Base-by-base conservation (phyloP, 441 rosid species). In the Pelargonium citronellum region DNA sequence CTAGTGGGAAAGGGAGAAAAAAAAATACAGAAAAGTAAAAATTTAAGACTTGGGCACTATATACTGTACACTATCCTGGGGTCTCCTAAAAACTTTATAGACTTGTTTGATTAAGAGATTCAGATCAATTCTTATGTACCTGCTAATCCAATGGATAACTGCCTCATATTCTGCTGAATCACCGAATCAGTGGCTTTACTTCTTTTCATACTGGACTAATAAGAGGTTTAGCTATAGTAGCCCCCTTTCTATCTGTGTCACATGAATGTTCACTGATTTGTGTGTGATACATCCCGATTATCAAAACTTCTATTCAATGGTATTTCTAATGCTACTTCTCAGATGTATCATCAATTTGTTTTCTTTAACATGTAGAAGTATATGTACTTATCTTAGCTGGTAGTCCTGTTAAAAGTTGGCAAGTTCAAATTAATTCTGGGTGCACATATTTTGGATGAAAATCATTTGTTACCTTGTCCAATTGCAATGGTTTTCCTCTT, bases 331-430 rank as follows among this genome's bases (percentile, higher is more conserved):
- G 46, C 67, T 64, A 37, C 46, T 37, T 64, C 46, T 30, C 15
- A 61, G 37, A 11, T 61, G 65, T 27, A 22, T 61, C 65, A 10
- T 61, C 22, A 61, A 10, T 61, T 22, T 61, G 65, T 22, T 61
- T 3, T 22, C 15, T n/a, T 11, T 61, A n/a, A 61, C 37, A 10
- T 61, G 37, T 61, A 24, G 65, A 61, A 24, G 65, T 37, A 24
- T 11, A 10, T 61, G 15, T 61, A 16, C 39, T 22, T 22, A 24
- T 60, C 13, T 61, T 55, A 55, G 19, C 61, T 55, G 61, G 9
- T 17, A 15, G 22, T 55, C 16, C 22, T 55, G 61, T 17, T 55
- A 7, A 55, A 55, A 15, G 19, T 15, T 55, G 16, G 22, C 61
- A 5, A 55, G 24, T 55, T 55, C 61, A 17, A 55, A 55, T 15